Percentiles rank a stretch among this genome's conserved stretches.
Conservation (phyloP, 1,284 basidiomycete species). For the Melampsora americana region DNA sequence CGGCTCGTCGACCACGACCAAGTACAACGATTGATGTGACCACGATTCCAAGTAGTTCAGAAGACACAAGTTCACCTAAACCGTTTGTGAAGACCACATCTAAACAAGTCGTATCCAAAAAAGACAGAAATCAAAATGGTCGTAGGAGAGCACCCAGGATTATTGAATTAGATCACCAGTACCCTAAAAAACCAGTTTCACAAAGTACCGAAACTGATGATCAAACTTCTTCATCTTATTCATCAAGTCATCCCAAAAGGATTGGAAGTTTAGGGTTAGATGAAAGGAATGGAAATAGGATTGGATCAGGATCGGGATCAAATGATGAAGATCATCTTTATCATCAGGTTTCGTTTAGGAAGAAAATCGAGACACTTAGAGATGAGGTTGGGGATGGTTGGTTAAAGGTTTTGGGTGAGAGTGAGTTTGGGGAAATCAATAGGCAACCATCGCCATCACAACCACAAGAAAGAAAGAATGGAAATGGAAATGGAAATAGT, state of each 20-base stretch:
- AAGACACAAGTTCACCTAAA: background rate
- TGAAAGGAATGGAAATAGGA: background rate
- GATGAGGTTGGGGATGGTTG: conserved; percentile 81
- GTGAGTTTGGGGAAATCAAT: conserved; percentile 6
- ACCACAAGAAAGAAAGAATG: background rate
- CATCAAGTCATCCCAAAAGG: conserved; percentile 11
- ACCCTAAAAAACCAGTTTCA: background rate
- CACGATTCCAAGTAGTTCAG: background rate
- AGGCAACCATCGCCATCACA: background rate
- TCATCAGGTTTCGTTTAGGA: conserved; percentile 56
- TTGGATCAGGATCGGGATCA: background rate
- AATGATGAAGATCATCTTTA: conserved; percentile 59
- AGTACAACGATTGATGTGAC: background rate
- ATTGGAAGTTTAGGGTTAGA: background rate
- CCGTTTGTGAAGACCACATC: background rate
- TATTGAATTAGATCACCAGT: background rate
- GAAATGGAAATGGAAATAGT: background rate
- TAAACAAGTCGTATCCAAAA: background rate
- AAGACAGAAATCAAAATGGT: no score
- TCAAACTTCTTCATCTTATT: conserved; percentile 10
- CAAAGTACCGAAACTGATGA: background rate
- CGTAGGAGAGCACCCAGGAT: background rate
- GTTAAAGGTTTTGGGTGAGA: conserved; percentile 50
- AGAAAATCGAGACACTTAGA: conserved; percentile 72
- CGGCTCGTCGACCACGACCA: background rate